A percentile compares a stretch with the other conserved stretches of the same genome.
These are phyloP conservation scores for Tillandsia leiboldiana DNA, from an alignment of 176 grass and related monocot genomes.

Conservation along the genomic window DNA sequence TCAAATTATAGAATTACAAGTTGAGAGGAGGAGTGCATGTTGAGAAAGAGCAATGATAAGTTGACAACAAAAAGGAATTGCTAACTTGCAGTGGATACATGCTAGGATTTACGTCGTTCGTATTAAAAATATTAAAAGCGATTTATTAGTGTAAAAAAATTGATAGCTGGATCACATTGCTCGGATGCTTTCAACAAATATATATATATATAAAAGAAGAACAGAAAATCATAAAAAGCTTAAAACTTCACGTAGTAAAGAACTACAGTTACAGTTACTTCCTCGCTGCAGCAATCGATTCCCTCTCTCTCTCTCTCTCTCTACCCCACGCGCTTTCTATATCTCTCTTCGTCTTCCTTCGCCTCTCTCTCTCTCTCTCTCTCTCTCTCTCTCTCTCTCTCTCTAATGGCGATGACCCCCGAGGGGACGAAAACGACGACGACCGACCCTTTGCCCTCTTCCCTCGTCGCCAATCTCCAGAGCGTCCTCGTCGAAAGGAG, in stretches of 20 bases:
- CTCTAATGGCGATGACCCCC: constrained; percentile 34
- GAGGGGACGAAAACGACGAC: constrained; percentile 3
- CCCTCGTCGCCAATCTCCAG: constrained; percentile 61
- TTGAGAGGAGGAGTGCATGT: too few relatives aligned
- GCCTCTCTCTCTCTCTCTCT: neutral
- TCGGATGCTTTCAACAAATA: too few relatives aligned
- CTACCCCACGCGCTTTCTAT: neutral
- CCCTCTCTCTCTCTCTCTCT: neutral
- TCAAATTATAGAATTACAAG: too few relatives aligned
- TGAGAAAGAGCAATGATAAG: too few relatives aligned
- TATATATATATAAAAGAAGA: too few relatives aligned
- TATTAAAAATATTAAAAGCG: too few relatives aligned
- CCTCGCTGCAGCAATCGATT: neutral
- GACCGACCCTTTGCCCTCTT: constrained; percentile 36
- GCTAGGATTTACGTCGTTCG: too few relatives aligned
- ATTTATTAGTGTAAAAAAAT: too few relatives aligned
- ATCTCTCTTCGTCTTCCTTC: neutral
- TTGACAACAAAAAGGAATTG: too few relatives aligned
- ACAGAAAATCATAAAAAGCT: too few relatives aligned
- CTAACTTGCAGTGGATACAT: too few relatives aligned
- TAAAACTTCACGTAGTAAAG: neutral
- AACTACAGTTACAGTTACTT: neutral
- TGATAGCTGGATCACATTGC: too few relatives aligned
- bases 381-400: constrained; percentile 8
- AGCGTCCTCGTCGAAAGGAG: constrained; percentile 36